Evolutionary conservation across 495 filamentous ascomycete genomes (phyloP).

Genomic region (Annulohypoxylon nitens): DNA sequence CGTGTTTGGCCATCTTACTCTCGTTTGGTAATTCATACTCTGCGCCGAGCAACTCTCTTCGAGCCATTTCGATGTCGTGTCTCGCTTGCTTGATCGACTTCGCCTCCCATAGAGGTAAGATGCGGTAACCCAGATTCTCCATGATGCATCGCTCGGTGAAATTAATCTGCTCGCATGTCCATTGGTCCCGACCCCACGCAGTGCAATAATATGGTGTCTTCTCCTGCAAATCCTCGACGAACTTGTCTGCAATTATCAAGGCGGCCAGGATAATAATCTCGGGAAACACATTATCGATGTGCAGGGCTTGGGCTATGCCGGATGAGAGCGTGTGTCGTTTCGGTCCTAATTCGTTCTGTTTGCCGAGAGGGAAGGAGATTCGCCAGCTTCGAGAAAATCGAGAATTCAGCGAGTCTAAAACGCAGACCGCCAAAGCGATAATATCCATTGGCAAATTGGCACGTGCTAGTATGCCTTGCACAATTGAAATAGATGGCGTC

Average conservation of each 20-base stretch:
- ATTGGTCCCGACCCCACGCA: conserved; percentile 61
- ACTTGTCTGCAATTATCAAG: conserved; percentile 66
- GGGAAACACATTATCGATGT: conserved; percentile 67
- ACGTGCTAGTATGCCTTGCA: conserved; percentile 65
- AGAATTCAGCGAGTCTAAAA: conserved; percentile 67
- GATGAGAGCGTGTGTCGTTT: conserved; percentile 64
- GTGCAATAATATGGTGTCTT: conserved; percentile 58
- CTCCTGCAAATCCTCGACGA: conserved; percentile 63
- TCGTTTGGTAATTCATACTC: conserved; percentile 40
- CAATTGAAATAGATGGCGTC: conserved; percentile 61
- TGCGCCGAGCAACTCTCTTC: conserved; percentile 52
- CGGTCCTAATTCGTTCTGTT: conserved; percentile 31
- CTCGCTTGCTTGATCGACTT: conserved; percentile 62
- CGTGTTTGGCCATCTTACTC: conserved; percentile 48
- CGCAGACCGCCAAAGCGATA: conserved; percentile 66
- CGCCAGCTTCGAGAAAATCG: conserved; percentile 68
- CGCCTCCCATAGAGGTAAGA: conserved; percentile 64
- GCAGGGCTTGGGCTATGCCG: conserved; percentile 54
- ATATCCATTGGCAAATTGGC: conserved; percentile 63
- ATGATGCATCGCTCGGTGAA: conserved; percentile 67
- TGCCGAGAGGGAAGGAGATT: conserved; percentile 59
- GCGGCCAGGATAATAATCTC: conserved; percentile 66
- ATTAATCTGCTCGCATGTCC: conserved; percentile 68
- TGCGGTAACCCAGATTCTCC: conserved; percentile 66
- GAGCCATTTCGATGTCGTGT: conserved; percentile 67